Percentiles rank a stretch among this genome's conserved stretches.
Evolutionary conservation across 116 monocot species (phyloP).

Genomic region (Iris pallida): DNA sequence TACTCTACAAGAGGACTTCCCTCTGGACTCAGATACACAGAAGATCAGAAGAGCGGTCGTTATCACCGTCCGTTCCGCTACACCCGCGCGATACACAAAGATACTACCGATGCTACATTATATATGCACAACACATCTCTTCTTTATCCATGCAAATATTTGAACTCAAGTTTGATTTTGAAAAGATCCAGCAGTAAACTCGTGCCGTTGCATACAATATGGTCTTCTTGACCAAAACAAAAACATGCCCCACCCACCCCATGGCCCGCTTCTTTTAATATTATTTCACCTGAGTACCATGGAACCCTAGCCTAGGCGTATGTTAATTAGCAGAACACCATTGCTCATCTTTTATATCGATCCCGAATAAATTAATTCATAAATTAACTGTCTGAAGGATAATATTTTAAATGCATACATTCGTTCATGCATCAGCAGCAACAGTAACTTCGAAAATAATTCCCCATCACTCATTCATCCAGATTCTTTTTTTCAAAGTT

Average conservation of each 20-base stretch:
- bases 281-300: too few relatives aligned
- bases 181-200: not conserved
- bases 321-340: too few relatives aligned
- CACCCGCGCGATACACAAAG: slow-evolving; percentile 7
- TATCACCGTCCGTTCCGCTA: slow-evolving; percentile 11
- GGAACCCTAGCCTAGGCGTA: too few relatives aligned
- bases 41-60: not conserved
- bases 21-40: slow-evolving; percentile 9
- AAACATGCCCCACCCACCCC: not conserved
- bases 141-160: not conserved
- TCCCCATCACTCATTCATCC: not conserved
- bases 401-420: not conserved
- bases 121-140: slow-evolving; percentile 7
- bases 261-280: not conserved
- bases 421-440: too few relatives aligned
- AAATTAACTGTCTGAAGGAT: not conserved
- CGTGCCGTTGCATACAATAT: not conserved
- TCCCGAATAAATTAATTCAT: not conserved
- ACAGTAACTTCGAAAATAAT: not conserved
- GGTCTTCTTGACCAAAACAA: not conserved
- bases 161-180: not conserved
- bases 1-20: slow-evolving; percentile 6
- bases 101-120: slow-evolving; percentile 2
- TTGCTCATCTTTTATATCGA: not conserved
- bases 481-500: not conserved